Evolutionary conservation across 495 filamentous ascomycete species (phyloP).

Genomic region (Podospora pseudoanserina): DNA sequence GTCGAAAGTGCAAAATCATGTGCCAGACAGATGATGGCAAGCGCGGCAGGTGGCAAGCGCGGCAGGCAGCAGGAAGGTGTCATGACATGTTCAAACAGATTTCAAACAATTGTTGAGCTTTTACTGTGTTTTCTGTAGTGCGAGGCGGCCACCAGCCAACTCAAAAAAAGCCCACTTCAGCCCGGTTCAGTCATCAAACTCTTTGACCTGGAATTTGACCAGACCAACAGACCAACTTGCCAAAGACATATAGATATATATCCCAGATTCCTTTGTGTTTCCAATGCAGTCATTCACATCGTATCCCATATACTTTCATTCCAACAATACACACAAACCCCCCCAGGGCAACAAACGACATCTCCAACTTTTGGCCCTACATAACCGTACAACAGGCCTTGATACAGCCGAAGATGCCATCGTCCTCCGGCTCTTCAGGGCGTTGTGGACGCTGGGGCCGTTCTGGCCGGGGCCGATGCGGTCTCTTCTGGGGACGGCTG

Average conservation of each 20-base stretch:
- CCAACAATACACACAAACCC: not conserved
- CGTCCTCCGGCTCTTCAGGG: constrained; percentile 48
- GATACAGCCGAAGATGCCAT: constrained; percentile 59
- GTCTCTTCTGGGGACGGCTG: not conserved
- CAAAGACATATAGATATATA: not conserved
- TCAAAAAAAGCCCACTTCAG: too few relatives aligned
- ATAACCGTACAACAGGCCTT: constrained; percentile 73
- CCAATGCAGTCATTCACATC: not conserved
- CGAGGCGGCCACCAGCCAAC: too few relatives aligned
- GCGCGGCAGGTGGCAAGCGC: not conserved
- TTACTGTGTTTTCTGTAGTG: too few relatives aligned
- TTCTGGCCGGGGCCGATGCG: constrained; percentile 23
- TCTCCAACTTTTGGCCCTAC: constrained; percentile 45
- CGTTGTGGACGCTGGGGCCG: constrained; percentile 34
- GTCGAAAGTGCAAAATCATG: too few relatives aligned
- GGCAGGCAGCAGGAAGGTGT: not conserved
- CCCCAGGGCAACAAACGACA: not conserved
- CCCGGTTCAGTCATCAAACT: not conserved
- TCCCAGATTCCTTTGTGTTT: not conserved
- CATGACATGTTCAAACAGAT: not conserved
- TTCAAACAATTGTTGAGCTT: not conserved
- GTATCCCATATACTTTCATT: not conserved
- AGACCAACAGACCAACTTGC: not conserved
- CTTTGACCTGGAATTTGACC: not conserved
- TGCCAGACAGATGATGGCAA: not conserved